Percentiles rank a stretch among this genome's conserved stretches.
These are phyloP conservation scores for Spatholobus suberectus DNA, from an alignment of 306 rosid genomes.

Conservation along the genomic window DNA sequence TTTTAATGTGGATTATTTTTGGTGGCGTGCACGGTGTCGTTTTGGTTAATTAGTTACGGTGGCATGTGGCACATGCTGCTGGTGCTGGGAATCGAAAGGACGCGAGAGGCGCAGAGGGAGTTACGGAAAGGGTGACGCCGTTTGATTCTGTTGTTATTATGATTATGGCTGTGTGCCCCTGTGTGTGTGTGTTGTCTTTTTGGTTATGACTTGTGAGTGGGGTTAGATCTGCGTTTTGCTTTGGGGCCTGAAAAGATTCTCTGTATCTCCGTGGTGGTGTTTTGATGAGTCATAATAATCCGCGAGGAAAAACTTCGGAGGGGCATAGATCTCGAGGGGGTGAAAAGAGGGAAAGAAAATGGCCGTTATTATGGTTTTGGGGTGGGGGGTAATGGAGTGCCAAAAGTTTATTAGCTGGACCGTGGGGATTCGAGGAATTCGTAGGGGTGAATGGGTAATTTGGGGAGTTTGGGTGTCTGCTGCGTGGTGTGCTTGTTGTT, in stretches of 20 bases:
- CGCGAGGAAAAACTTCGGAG: conserved; percentile 39
- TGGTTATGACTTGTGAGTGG: conserved; percentile 10
- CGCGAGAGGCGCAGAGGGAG: conserved; percentile 14
- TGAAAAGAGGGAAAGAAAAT: conserved; percentile 28
- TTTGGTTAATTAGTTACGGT: background rate
- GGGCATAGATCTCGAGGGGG: conserved; percentile 82
- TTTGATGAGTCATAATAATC: conserved; percentile 49
- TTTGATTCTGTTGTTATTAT: conserved; percentile 12
- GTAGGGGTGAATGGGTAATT: conserved; percentile 37
- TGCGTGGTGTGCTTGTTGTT: conserved; percentile 43
- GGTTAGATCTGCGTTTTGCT: conserved; percentile 46
- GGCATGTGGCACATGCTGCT: conserved; percentile 40
- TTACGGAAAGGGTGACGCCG: background rate
- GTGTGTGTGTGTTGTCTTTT: background rate
- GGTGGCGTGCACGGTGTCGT: conserved; percentile 8
- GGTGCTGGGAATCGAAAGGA: conserved; percentile 36
- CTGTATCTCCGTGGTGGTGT: conserved; percentile 41
- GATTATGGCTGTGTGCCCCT: background rate
- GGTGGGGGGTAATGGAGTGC: background rate
- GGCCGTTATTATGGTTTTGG: conserved; percentile 41
- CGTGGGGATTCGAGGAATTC: conserved; percentile 34
- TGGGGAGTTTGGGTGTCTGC: conserved; percentile 23
- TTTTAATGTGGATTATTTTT: background rate
- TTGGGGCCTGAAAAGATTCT: conserved; percentile 72
- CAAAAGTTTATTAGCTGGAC: conserved; percentile 15